Conservation (phyloP, 129 eudicot genomes). For the Chrysanthemum lavandulifolium region DNA sequence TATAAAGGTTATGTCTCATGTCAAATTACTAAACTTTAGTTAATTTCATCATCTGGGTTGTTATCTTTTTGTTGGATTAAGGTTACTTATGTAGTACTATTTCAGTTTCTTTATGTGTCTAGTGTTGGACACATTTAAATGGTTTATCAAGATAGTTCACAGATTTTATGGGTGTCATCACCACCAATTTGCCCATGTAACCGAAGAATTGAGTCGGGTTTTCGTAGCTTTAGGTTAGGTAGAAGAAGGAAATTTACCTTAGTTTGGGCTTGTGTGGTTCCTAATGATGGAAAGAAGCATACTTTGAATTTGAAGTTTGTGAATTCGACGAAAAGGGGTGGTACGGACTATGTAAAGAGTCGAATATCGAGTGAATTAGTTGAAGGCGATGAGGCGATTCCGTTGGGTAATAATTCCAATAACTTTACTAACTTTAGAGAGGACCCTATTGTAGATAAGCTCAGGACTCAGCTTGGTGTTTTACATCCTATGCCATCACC, state of each 20-base stretch:
- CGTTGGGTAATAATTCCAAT: conserved; percentile 32
- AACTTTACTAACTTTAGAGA: conserved; percentile 59
- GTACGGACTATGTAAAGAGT: conserved; percentile 40
- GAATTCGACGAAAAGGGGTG: conserved; percentile 43
- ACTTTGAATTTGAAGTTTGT: conserved; percentile 34
- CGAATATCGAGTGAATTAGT: conserved; percentile 44
- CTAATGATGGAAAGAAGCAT: conserved; percentile 29
- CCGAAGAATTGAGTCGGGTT: conserved; percentile 11
- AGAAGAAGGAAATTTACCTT: conserved; percentile 27
- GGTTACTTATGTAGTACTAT: not conserved
- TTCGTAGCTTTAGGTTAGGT: conserved; percentile 23
- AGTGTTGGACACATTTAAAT: conserved; percentile 33
- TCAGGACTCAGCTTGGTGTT: conserved; percentile 88
- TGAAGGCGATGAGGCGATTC: conserved; percentile 36
- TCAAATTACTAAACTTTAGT: conserved; percentile 5
- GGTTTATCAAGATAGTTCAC: conserved; percentile 37
- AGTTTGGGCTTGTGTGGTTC: conserved; percentile 42
- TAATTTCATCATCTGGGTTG: not conserved
- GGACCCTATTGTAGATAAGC: conserved; percentile 92
- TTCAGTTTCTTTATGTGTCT: conserved; percentile 20
- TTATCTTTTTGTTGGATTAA: not conserved
- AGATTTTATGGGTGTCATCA: conserved; percentile 36
- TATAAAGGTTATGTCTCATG: too few relatives aligned
- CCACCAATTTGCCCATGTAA: conserved; percentile 48
- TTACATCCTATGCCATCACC: conserved; percentile 94